Base-by-base conservation (phyloP, 2,329 filamentous ascomycete species). In the Botrytis deweyae region DNA sequence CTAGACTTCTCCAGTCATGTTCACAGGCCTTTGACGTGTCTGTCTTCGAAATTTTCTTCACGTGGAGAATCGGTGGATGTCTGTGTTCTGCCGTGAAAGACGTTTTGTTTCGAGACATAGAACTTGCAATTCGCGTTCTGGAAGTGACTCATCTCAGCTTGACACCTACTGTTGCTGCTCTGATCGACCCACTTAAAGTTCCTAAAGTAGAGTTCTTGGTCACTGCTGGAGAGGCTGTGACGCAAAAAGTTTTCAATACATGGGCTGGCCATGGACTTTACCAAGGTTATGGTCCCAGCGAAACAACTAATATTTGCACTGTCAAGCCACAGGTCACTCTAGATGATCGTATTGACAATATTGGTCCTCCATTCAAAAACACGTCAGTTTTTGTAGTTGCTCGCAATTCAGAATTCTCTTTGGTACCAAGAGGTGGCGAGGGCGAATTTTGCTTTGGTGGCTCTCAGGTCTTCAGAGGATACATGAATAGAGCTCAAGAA, bases 381-480 rank as follows among this genome's bases (percentile, higher is more conserved):
- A 97, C 93, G 0, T 96, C 93, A 0, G 76, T 76, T 18, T 81
- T 82, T 72, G 79, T 82, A n/a, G 69, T 80, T 52, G 75, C 74
- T 18, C 79, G 29, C 0, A 92, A 83, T 7, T 80, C 83, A 3
- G 79, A 79, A 0, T 85, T 90, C 7, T 81, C 87, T 0, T 79
- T 89, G 1, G 83, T 94, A 0, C 93, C 93, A 0, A 81, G 88
- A 10, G 93, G 94, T 4, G 92, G 89, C 76, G 84, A 93, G 25
- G 95, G 95, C 18, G 94, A 97, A 81, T 86, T 97, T 10, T 97
- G 93, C 79, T 96, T 97, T 81, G 94, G 93, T 22, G 95, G 94
- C 18, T 89, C 93, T 67, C 94, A 97, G 82, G 89, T 97, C 8
- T 90, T 89, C 61, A 85, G 87, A 58, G 93, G 93, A 1, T 97